phyloP scores from a whole-genome alignment of 805 yeast genomes.

The Saccharomycopsis schoenii region DNA sequence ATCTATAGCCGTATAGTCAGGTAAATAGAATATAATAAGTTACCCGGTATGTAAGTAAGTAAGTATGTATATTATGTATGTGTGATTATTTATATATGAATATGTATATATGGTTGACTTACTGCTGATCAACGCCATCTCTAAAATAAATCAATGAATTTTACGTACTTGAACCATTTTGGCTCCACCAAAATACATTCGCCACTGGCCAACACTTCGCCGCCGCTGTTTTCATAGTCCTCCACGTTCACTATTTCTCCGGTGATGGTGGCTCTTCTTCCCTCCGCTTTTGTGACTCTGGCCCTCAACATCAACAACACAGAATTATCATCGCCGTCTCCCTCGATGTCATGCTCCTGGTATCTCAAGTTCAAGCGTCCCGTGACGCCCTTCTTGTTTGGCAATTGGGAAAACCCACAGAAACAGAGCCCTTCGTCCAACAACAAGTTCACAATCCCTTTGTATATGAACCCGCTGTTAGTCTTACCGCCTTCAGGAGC shows the following conservation, averaged over 20 bases:
- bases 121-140: too few species aligned
- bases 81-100: too few species aligned
- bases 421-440: conserved; percentile 78
- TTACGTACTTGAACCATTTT: conserved; percentile 69
- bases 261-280: conserved; percentile 71
- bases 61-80: too few species aligned
- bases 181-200: conserved; percentile 76
- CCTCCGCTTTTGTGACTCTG: conserved; percentile 52
- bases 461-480: conserved; percentile 65
- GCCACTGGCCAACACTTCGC: conserved; percentile 44
- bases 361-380: conserved; percentile 65
- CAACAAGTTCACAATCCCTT: conserved; percentile 41
- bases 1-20: too few species aligned
- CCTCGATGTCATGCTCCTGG: conserved; percentile 25
- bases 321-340: conserved; percentile 33
- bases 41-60: too few species aligned
- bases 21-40: too few species aligned
- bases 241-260: conserved; percentile 51
- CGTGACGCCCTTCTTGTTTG: conserved; percentile 81
- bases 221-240: neutral
- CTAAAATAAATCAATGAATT: conserved; percentile 38
- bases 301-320: conserved; percentile 52
- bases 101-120: too few species aligned
- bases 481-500: neutral
- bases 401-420: conserved; percentile 77